These are phyloP conservation scores for Ascochyta clinopodiicola DNA, from an alignment of 2,329 filamentous ascomycete genomes.

Conservation along the genomic window DNA sequence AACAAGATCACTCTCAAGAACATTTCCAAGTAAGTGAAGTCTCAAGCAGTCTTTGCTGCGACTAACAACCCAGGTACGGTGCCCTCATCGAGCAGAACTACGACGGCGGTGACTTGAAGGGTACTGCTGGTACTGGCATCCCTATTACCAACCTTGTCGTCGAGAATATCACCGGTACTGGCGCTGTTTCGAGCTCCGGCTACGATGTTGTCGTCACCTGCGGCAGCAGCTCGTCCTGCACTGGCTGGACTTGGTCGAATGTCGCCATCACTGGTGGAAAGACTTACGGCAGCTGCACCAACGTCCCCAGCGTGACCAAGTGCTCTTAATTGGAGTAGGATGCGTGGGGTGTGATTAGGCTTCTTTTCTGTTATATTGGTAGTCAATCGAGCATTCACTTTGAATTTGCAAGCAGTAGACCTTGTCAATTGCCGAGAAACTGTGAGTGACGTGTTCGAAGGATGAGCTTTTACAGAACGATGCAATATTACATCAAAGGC, in stretches of 20 bases:
- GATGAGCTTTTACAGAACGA: too few species aligned
- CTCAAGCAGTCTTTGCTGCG: neutral
- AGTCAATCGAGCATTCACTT: too few species aligned
- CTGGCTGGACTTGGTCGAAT: constrained; percentile 61
- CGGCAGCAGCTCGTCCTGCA: constrained; percentile 56
- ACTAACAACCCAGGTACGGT: constrained; percentile 40
- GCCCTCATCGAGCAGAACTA: constrained; percentile 62
- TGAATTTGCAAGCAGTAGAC: too few species aligned
- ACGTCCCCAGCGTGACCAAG: constrained; percentile 40
- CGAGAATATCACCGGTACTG: constrained; percentile 50
- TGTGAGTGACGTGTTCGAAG: too few species aligned
- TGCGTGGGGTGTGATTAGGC: too few species aligned
- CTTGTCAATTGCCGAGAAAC: too few species aligned
- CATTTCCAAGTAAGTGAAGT: constrained; percentile 49
- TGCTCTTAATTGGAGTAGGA: constrained; percentile 16
- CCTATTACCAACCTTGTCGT: constrained; percentile 54
- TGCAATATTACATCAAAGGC: too few species aligned
- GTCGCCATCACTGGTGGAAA: constrained; percentile 51
- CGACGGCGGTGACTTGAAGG: constrained; percentile 53
- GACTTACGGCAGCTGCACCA: constrained; percentile 40
- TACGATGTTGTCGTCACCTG: constrained; percentile 63
- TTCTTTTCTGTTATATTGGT: neutral
- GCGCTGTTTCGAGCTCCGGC: constrained; percentile 41
- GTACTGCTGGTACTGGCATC: constrained; percentile 55
- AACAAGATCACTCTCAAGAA: constrained; percentile 53